phyloP scores from a whole-genome alignment of 768 basidiomycete genomes.

The Auricularia sp. region DNA sequence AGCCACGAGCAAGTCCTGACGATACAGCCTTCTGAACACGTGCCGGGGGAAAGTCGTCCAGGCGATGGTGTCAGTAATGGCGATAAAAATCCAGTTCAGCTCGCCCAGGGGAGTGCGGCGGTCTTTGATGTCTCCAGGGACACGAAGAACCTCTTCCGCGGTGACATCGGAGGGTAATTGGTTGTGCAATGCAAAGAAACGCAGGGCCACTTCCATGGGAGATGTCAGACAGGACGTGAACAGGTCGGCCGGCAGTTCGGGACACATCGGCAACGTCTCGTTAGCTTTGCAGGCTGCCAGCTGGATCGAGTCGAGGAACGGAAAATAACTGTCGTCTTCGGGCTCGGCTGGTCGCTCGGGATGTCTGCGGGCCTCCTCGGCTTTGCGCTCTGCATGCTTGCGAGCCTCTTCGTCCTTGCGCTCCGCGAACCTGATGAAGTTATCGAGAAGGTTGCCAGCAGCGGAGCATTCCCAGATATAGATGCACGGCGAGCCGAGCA shows the following conservation, averaged over 20 bases:
- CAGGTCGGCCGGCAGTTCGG: constrained; percentile 92
- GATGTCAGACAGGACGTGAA: constrained; percentile 98
- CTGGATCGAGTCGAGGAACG: constrained; percentile 82
- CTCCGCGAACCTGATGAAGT: constrained; percentile 76
- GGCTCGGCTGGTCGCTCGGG: constrained; percentile 33
- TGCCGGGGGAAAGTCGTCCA: constrained; percentile 96
- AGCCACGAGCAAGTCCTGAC: constrained; percentile 91
- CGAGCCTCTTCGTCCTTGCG: constrained; percentile 61
- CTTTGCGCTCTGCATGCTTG: constrained; percentile 49
- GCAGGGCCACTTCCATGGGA: constrained; percentile 94
- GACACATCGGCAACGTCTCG: constrained; percentile 88
- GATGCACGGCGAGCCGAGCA: constrained; percentile 90
- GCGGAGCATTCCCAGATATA: constrained; percentile 99
- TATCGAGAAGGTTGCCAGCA: constrained; percentile 87
- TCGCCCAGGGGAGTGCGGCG: constrained; percentile 93
- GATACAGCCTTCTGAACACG: constrained; percentile 85
- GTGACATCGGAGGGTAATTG: constrained; percentile 75
- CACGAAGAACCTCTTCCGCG: constrained; percentile 85
- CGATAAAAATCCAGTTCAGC: constrained; percentile 99
- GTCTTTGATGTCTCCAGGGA: constrained; percentile 95
- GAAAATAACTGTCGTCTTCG: constrained; percentile 52
- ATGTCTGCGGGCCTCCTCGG: constrained; percentile 44
- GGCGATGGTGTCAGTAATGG: constrained; percentile 97
- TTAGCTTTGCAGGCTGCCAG: constrained; percentile 89
- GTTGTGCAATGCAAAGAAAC: constrained; percentile 82